Evolutionary conservation across 768 basidiomycete genomes (phyloP).

Genomic region (Gymnopilus dilepis): DNA sequence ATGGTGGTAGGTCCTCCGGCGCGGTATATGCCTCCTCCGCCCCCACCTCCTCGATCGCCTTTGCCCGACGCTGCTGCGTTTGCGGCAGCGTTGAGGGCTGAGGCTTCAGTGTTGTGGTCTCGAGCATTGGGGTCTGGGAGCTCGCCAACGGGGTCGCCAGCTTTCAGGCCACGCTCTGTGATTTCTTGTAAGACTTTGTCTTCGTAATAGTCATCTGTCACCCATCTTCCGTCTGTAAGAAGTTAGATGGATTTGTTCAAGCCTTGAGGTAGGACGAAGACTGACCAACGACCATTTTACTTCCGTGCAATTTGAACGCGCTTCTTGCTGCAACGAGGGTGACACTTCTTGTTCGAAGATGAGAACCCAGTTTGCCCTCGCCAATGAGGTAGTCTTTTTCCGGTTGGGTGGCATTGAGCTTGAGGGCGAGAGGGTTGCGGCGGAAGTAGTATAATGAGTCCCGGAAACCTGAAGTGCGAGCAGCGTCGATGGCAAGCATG

Average conservation of each 20-base stretch:
- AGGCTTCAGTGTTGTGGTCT: conserved; percentile 51
- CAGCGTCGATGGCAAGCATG: conserved; percentile 97
- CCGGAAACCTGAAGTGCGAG: conserved; percentile 92
- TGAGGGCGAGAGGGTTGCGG: conserved; percentile 87
- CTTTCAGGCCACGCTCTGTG: conserved; percentile 78
- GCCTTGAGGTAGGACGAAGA: conserved; percentile 7
- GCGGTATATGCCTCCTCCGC: conserved; percentile 77
- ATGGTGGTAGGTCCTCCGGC: conserved; percentile 93
- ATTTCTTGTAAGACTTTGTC: conserved; percentile 79
- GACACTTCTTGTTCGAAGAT: conserved; percentile 89
- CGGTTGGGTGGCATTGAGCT: conserved; percentile 84
- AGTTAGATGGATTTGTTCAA: no score
- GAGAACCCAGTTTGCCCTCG: conserved; percentile 85
- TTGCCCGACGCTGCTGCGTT: conserved; percentile 37
- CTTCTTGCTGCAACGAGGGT: conserved; percentile 93
- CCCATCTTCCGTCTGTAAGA: conserved; percentile 82
- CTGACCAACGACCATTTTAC: conserved; percentile 86
- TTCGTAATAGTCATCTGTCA: conserved; percentile 96
- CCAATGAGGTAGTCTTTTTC: conserved; percentile 95
- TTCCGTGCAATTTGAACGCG: conserved; percentile 92
- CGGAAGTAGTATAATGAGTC: conserved; percentile 99
- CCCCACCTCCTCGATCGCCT: conserved; percentile 54
- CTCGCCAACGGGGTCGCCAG: conserved; percentile 84
- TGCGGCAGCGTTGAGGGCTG: conserved; percentile 42
- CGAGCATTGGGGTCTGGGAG: conserved; percentile 74